phyloP scores from a whole-genome alignment of 2,329 filamentous ascomycete species.

The Chaetomiaceae sp. region DNA sequence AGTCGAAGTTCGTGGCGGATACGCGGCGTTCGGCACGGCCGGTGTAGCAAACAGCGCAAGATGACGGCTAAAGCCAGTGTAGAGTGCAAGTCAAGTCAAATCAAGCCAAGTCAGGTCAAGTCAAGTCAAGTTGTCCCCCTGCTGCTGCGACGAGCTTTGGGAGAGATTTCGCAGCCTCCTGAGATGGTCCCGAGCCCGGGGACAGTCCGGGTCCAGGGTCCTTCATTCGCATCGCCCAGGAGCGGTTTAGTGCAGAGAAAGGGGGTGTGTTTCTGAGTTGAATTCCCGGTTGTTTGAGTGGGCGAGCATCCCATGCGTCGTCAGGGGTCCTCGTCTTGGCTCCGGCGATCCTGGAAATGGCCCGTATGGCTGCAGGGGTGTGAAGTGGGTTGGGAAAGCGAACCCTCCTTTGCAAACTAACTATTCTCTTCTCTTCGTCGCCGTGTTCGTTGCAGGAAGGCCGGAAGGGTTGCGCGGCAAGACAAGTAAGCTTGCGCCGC shows the following conservation, averaged over 20 bases:
- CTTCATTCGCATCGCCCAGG: constrained; percentile 10
- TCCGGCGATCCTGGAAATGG: neutral
- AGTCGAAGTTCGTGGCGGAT: neutral
- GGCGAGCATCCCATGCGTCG: constrained; percentile 10
- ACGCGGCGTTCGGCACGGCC: neutral
- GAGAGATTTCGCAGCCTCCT: constrained; percentile 5
- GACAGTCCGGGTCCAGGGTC: constrained; percentile 11
- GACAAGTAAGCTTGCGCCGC: no score
- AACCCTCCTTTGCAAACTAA: neutral
- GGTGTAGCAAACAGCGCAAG: neutral
- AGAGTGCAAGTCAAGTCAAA: neutral
- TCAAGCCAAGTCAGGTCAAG: neutral
- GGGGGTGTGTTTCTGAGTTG: constrained; percentile 12
- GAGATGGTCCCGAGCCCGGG: neutral
- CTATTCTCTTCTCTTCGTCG: neutral
- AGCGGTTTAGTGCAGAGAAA: constrained; percentile 15
- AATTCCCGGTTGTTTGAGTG: constrained; percentile 16
- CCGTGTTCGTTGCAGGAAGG: no score
- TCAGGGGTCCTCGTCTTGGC: constrained; percentile 3
- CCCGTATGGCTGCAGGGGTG: neutral
- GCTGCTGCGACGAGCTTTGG: neutral
- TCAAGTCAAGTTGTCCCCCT: neutral
- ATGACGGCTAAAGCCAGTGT: neutral
- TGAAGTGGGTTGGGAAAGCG: neutral
- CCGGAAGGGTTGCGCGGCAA: no score